These are phyloP conservation scores for Mollisia scopiformis DNA, from an alignment of 2,329 filamentous ascomycete genomes.

Conservation along the genomic window DNA sequence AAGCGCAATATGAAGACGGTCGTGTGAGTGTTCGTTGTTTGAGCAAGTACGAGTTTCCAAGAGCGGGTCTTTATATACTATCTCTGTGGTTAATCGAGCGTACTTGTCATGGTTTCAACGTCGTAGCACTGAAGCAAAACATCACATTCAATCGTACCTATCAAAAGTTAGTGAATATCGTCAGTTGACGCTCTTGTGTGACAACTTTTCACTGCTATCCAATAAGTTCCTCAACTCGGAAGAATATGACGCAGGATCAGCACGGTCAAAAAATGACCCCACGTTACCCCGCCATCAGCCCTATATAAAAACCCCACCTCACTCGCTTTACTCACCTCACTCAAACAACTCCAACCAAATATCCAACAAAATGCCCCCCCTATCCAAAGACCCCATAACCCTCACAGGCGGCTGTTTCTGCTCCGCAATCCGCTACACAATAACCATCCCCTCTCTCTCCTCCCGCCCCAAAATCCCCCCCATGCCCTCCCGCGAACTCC, in stretches of 20 bases:
- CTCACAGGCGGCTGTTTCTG: slow-evolving; percentile 36
- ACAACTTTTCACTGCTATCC: not conserved
- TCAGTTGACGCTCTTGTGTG: not conserved
- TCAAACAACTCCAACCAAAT: not conserved
- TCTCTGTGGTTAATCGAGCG: too few relatives aligned
- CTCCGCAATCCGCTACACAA: slow-evolving; percentile 34
- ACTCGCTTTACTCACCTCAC: not conserved
- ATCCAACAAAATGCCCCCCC: not conserved
- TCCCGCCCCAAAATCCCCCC: slow-evolving; percentile 14
- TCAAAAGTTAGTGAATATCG: too few relatives aligned
- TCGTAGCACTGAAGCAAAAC: too few relatives aligned
- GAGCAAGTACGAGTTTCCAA: too few relatives aligned
- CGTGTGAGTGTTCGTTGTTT: too few relatives aligned
- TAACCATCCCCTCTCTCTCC: slow-evolving; percentile 26
- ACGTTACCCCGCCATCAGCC: not conserved
- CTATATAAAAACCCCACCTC: not conserved
- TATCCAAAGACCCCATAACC: slow-evolving; percentile 19
- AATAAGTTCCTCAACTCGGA: not conserved
- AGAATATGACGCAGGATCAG: not conserved
- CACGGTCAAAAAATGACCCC: not conserved
- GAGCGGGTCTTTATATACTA: too few relatives aligned
- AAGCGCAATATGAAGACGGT: too few relatives aligned
- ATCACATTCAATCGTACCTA: too few relatives aligned
- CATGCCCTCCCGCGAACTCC: slow-evolving; percentile 8
- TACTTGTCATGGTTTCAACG: too few relatives aligned